phyloP scores from a whole-genome alignment of 495 filamentous ascomycete species.

The Pseudotulostoma volvatum region DNA sequence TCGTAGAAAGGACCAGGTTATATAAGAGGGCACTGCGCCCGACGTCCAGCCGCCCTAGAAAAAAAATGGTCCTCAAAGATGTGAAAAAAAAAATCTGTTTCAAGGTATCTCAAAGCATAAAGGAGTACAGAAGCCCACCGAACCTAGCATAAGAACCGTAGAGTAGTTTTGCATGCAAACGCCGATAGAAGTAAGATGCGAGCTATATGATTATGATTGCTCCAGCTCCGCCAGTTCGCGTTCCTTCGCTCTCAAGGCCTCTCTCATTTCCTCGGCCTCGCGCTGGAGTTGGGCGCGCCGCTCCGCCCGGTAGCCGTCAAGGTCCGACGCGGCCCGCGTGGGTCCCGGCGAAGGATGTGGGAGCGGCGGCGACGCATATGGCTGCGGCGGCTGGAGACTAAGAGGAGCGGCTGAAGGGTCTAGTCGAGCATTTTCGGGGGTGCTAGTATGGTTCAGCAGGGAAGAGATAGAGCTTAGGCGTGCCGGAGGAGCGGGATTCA shows the following conservation, averaged over 20 bases:
- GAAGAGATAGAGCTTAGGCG: slow-evolving; percentile 67
- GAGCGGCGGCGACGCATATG: slow-evolving; percentile 17
- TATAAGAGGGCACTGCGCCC: no score
- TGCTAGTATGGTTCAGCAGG: slow-evolving; percentile 45
- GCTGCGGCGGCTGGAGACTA: slow-evolving; percentile 12
- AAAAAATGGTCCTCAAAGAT: neutral
- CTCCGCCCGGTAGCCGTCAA: slow-evolving; percentile 41
- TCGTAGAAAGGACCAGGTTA: no score
- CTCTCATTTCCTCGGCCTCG: slow-evolving; percentile 63
- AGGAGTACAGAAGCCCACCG: neutral
- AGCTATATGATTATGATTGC: slow-evolving; percentile 8
- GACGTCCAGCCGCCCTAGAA: no score
- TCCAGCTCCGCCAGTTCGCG: slow-evolving; percentile 57
- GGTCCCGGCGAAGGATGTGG: slow-evolving; percentile 15
- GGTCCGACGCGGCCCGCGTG: slow-evolving; percentile 26
- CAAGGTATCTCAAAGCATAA: no score
- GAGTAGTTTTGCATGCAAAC: neutral
- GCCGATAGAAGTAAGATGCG: neutral
- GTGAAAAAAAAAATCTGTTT: neutral
- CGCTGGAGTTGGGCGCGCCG: slow-evolving; percentile 48
- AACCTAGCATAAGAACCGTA: neutral
- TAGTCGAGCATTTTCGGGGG: slow-evolving; percentile 28
- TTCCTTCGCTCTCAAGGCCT: slow-evolving; percentile 59
- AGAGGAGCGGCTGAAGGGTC: slow-evolving; percentile 30
- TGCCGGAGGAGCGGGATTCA: slow-evolving; percentile 25